These are phyloP conservation scores for Ormosia semicastrata DNA, from an alignment of 306 rosid species.

Conservation along the genomic window DNA sequence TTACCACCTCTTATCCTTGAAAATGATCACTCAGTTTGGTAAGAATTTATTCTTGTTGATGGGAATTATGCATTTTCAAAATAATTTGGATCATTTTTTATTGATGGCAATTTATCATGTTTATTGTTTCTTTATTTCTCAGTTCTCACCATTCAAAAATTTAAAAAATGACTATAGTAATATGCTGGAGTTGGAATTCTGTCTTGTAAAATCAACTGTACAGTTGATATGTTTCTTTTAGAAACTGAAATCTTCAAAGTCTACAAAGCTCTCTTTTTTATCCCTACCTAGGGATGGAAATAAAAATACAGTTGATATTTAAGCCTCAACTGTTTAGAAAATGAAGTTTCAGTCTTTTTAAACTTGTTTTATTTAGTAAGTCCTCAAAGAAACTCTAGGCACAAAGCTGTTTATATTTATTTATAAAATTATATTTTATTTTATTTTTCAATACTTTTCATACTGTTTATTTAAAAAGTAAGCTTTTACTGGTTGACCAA, in stretches of 20 bases:
- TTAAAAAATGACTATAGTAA: neutral
- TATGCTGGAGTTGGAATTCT: neutral
- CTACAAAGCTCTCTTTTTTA: neutral
- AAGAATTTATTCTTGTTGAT: conserved; percentile 2
- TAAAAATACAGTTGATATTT: too few species aligned
- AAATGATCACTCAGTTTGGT: conserved; percentile 59
- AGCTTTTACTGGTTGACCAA: too few species aligned
- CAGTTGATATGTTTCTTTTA: neutral
- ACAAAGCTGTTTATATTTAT: too few species aligned
- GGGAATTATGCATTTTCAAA: neutral
- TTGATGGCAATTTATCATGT: neutral
- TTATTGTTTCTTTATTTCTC: too few species aligned
- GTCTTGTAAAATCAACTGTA: neutral
- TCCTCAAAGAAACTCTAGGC: too few species aligned
- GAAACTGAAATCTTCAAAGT: neutral
- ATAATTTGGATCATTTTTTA: neutral
- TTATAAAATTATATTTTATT: too few species aligned
- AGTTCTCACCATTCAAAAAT: neutral
- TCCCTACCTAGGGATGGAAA: too few species aligned
- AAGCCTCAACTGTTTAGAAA: too few species aligned
- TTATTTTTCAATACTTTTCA: too few species aligned
- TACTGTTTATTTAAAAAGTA: too few species aligned
- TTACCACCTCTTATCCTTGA: conserved; percentile 53
- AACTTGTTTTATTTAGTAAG: too few species aligned
- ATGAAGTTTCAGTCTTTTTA: too few species aligned